phyloP scores from a whole-genome alignment of 208 protist genomes.

The Trypanosoma avium region DNA sequence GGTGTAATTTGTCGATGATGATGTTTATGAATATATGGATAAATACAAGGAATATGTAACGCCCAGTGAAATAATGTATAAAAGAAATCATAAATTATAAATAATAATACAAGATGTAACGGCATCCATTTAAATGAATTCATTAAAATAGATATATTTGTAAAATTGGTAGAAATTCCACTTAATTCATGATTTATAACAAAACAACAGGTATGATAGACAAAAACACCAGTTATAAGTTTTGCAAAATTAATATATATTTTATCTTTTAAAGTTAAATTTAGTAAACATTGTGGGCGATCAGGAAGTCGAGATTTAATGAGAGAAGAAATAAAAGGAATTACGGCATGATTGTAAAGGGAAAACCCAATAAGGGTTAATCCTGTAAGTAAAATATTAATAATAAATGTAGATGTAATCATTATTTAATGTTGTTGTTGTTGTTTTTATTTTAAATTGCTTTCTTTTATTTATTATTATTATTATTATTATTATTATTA shows the following conservation, averaged over 20 bases:
- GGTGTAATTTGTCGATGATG: conserved; percentile 90
- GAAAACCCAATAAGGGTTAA: conserved; percentile 64
- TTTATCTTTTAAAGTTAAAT: conserved; percentile 49
- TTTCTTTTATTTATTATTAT: too few species aligned
- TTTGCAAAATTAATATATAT: conserved; percentile 59
- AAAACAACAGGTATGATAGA: conserved; percentile 66
- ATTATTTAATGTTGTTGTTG: too few species aligned
- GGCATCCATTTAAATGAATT: conserved; percentile 51
- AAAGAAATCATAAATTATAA: conserved; percentile 91
- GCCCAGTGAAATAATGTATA: conserved; percentile 89
- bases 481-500: too few species aligned
- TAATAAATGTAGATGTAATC: not conserved
- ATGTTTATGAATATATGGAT: conserved; percentile 90
- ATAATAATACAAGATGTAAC: conserved; percentile 53
- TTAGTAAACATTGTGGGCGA: conserved; percentile 40
- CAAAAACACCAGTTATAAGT: conserved; percentile 56
- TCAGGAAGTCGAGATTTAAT: conserved; percentile 44
- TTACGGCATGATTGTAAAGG: conserved; percentile 56
- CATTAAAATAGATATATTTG: conserved; percentile 22
- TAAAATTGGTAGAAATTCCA: conserved; percentile 45
- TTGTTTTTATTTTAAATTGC: too few species aligned
- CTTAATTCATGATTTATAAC: conserved; percentile 42
- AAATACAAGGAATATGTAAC: conserved; percentile 84
- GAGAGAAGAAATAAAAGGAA: conserved; percentile 39
- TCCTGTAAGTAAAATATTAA: conserved; percentile 33